These are phyloP conservation scores for Phytophthora boehmeriae DNA, from an alignment of 352 stramenopile species.

Conservation along the genomic window DNA sequence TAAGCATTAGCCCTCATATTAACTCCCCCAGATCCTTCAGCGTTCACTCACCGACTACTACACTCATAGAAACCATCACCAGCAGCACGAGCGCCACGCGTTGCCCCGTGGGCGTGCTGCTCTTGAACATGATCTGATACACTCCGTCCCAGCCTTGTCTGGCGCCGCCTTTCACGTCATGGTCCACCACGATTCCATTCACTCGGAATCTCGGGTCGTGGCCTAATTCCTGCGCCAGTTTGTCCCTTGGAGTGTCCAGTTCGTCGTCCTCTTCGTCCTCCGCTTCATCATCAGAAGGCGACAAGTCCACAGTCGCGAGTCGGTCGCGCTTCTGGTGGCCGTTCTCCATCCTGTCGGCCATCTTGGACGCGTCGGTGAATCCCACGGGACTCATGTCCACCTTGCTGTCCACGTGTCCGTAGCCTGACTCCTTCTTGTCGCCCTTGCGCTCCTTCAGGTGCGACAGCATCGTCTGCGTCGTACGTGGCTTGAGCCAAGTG, in stretches of 20 bases:
- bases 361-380: constrained; percentile 32
- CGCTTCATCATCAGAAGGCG: constrained; percentile 26
- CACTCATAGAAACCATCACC: constrained; percentile 75
- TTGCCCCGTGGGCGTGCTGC: constrained; percentile 62
- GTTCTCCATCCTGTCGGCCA: constrained; percentile 40
- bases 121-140: constrained; percentile 76
- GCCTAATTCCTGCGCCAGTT: constrained; percentile 20
- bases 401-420: constrained; percentile 50
- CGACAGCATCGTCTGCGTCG: constrained; percentile 30
- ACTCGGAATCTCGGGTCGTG: constrained; percentile 71
- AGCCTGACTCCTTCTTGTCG: constrained; percentile 44
- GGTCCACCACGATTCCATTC: constrained; percentile 76
- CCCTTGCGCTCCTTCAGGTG: constrained; percentile 61
- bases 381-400: constrained; percentile 50
- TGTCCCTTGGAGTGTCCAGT: constrained; percentile 10
- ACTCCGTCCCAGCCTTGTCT: constrained; percentile 55
- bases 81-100: constrained; percentile 62
- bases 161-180: constrained; percentile 69
- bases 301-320: constrained; percentile 16
- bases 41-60: constrained; percentile 56
- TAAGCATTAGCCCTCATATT: not conserved
- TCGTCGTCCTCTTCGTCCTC: constrained; percentile 22
- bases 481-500: not conserved
- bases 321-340: constrained; percentile 27
- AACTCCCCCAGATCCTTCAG: not conserved